Percentiles rank a stretch among this genome's conserved stretches.
phyloP scores from a whole-genome alignment of 2,329 filamentous ascomycete genomes.

The Sporothrix brunneoviolacea region DNA sequence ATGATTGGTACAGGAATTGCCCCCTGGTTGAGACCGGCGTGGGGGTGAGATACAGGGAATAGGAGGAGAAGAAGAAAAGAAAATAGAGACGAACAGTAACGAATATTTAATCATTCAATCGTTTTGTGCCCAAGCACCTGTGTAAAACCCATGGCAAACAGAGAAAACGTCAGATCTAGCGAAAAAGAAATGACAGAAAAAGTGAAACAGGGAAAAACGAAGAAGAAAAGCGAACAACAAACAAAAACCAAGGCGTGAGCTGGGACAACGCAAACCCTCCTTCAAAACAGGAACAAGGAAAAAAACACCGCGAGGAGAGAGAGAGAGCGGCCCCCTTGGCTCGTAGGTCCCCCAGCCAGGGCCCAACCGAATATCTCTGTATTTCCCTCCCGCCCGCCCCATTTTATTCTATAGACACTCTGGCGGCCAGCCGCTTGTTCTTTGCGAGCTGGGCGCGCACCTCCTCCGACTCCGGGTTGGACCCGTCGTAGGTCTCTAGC shows the following conservation, averaged over 20 bases:
- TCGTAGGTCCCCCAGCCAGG: too few species aligned
- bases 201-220: not conserved
- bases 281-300: not conserved
- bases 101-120: too few species aligned
- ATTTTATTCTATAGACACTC: not conserved
- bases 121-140: too few species aligned
- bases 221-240: not conserved
- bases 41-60: too few species aligned
- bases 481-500: constrained; percentile 33
- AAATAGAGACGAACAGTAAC: not conserved
- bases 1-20: too few species aligned
- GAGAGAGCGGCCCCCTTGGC: too few species aligned
- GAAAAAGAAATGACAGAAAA: not conserved
- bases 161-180: too few species aligned
- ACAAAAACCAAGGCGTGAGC: not conserved
- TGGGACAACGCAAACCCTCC: too few species aligned
- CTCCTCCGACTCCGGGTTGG: not conserved
- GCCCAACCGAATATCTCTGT: too few species aligned
- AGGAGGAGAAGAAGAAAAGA: too few species aligned
- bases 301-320: not conserved
- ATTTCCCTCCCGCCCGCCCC: too few species aligned
- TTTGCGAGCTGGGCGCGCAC: not conserved
- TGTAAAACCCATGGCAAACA: not conserved
- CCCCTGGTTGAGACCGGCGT: too few species aligned
- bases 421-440: constrained; percentile 1